These are phyloP conservation scores for Lactarius vividus DNA, from an alignment of 768 basidiomycete genomes.

Conservation along the genomic window DNA sequence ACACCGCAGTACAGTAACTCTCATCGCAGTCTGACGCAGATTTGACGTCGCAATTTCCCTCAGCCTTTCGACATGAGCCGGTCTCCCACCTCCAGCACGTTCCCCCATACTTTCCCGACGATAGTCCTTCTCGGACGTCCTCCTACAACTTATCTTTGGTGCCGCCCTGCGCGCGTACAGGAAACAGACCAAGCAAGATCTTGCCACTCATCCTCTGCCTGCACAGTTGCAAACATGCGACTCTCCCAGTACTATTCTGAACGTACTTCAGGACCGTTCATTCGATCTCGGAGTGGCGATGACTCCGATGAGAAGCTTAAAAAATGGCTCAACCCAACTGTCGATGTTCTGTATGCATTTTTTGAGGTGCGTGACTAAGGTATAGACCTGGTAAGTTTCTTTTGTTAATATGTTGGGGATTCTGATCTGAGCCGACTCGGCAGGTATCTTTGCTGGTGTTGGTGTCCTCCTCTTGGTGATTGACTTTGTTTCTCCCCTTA, in stretches of 20 bases:
- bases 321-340: conserved; percentile 1
- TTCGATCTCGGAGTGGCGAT: background rate
- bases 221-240: background rate
- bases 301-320: background rate
- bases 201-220: background rate
- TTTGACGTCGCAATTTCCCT: too few species aligned
- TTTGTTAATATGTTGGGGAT: too few species aligned
- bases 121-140: background rate
- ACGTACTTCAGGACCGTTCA: background rate
- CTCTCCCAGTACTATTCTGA: background rate
- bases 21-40: too few species aligned
- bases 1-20: too few species aligned
- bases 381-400: background rate
- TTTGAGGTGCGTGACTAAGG: background rate
- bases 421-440: background rate
- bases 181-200: conserved; percentile 2
- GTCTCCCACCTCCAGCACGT: background rate
- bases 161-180: background rate
- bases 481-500: background rate
- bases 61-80: too few species aligned
- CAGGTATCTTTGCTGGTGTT: conserved; percentile 8
- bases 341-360: background rate
- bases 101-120: background rate
- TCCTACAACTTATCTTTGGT: background rate
- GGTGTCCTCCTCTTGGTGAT: background rate